phyloP scores from a whole-genome alignment of 208 protist genomes.

The Leishmania gerbilli region DNA sequence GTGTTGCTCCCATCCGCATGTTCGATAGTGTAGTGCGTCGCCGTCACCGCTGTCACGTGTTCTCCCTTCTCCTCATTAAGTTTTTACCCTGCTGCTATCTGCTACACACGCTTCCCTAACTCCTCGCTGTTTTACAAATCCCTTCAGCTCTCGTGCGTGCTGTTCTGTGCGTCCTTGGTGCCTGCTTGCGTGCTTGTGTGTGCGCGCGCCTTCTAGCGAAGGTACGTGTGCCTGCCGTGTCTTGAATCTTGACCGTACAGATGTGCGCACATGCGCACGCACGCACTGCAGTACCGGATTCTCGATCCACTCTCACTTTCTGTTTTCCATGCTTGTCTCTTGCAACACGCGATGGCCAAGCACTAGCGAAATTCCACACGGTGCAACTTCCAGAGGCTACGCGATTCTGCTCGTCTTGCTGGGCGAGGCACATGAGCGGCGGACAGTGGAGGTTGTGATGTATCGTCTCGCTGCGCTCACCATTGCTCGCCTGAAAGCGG shows the following conservation, averaged over 20 bases:
- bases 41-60: not conserved
- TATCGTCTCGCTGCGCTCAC: not conserved
- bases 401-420: not conserved
- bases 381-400: not conserved
- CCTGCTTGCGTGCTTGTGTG: not conserved
- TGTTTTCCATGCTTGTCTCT: not conserved
- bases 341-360: not conserved
- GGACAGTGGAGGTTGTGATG: not conserved
- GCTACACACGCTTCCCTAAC: not conserved
- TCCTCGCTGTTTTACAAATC: constrained; percentile 21
- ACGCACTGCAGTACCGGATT: not conserved
- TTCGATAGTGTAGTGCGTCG: not conserved
- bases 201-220: not conserved
- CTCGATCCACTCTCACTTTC: no score
- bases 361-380: not conserved
- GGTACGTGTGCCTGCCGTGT: not conserved
- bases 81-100: constrained; percentile 2
- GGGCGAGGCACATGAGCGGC: no score
- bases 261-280: not conserved
- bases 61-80: not conserved
- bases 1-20: not conserved
- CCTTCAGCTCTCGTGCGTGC: not conserved
- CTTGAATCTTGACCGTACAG: not conserved
- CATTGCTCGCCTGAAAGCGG: not conserved
- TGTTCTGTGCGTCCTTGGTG: not conserved